Evolutionary conservation across 2,329 filamentous ascomycete species (phyloP).

Genomic region (Aspergillus piperis): DNA sequence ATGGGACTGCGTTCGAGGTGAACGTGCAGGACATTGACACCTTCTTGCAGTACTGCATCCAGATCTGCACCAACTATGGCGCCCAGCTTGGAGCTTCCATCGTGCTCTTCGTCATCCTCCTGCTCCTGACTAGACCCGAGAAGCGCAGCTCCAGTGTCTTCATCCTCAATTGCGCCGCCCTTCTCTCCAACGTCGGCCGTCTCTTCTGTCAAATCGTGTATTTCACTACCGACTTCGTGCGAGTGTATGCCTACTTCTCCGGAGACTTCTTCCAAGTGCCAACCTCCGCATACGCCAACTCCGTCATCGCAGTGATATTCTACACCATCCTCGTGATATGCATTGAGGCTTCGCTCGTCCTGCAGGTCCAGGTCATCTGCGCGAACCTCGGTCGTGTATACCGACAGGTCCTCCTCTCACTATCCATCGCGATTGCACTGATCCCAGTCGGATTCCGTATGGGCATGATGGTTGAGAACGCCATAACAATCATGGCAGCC

Average conservation of each 20-base stretch:
- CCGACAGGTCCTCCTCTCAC: constrained; percentile 47
- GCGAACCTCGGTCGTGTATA: constrained; percentile 50
- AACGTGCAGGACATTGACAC: constrained; percentile 48
- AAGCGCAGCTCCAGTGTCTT: constrained; percentile 68
- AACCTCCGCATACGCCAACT: constrained; percentile 46
- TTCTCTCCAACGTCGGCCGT: constrained; percentile 63
- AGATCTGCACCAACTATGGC: constrained; percentile 64
- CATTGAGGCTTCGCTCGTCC: constrained; percentile 60
- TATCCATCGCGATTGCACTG: constrained; percentile 53
- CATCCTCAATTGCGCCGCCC: constrained; percentile 63
- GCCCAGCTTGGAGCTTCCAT: constrained; percentile 69
- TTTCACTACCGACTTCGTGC: constrained; percentile 61
- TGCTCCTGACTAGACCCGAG: constrained; percentile 65
- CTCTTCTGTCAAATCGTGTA: constrained; percentile 48
- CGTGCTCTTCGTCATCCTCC: constrained; percentile 64
- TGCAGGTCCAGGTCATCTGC: constrained; percentile 66
- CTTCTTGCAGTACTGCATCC: constrained; percentile 51
- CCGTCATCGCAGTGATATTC: constrained; percentile 52
- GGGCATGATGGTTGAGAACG: constrained; percentile 53
- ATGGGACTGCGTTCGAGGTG: constrained; percentile 48
- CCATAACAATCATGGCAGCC: constrained; percentile 40
- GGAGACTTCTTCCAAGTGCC: constrained; percentile 57
- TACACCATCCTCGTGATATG: constrained; percentile 56
- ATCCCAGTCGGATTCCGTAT: constrained; percentile 57
- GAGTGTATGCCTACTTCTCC: constrained; percentile 63